Evolutionary conservation across 1,139 yeast species (phyloP).

Genomic region (Lodderomyces beijingensis): DNA sequence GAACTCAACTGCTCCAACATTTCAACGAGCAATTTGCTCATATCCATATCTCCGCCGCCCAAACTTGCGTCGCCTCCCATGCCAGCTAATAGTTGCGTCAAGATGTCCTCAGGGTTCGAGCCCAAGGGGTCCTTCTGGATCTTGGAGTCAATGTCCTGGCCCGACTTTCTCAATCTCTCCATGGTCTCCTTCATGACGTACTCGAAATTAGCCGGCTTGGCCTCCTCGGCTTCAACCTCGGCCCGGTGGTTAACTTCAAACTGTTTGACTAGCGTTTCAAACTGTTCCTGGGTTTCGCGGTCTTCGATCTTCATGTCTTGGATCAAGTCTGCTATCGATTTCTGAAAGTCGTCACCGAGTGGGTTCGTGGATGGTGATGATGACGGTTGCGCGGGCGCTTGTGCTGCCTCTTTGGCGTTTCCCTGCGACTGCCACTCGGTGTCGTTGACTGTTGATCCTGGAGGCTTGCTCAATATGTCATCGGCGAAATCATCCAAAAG

Average conservation of each 20-base stretch:
- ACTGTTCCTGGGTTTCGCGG: slow-evolving; percentile 57
- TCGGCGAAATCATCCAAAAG: slow-evolving; percentile 74
- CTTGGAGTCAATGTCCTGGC: slow-evolving; percentile 60
- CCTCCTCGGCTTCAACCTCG: slow-evolving; percentile 32
- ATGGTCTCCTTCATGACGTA: slow-evolving; percentile 78
- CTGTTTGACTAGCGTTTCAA: slow-evolving; percentile 48
- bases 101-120: slow-evolving; percentile 54
- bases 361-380: slow-evolving; percentile 20
- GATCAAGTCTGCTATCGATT: slow-evolving; percentile 51
- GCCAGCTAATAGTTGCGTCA: slow-evolving; percentile 50
- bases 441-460: slow-evolving; percentile 35
- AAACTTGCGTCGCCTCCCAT: slow-evolving; percentile 35
- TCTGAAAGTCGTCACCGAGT: slow-evolving; percentile 41
- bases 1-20: slow-evolving; percentile 83
- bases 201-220: slow-evolving; percentile 51
- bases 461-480: slow-evolving; percentile 63
- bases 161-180: slow-evolving; percentile 69
- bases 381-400: slow-evolving; percentile 6
- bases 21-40: slow-evolving; percentile 64
- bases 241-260: slow-evolving; percentile 33
- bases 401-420: slow-evolving; percentile 2
- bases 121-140: slow-evolving; percentile 47
- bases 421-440: slow-evolving; percentile 11
- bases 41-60: slow-evolving; percentile 50
- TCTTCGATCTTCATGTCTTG: slow-evolving; percentile 54